These are phyloP conservation scores for Chiua sp. DNA, from an alignment of 1,284 basidiomycete species.

Conservation along the genomic window DNA sequence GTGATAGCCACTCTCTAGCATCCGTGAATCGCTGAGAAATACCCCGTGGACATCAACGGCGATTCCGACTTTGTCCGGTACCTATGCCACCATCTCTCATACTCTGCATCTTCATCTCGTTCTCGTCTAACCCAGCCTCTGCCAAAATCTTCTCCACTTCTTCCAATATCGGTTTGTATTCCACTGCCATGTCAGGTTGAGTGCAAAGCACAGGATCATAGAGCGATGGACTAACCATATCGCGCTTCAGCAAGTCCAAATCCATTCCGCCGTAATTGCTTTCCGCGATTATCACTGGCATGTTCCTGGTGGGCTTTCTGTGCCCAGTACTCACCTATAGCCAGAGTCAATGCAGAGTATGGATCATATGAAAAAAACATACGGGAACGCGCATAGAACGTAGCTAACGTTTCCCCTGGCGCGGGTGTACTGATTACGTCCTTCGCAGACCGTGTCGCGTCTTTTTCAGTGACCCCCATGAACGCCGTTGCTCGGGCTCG, in stretches of 20 bases:
- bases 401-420: conserved; percentile 87
- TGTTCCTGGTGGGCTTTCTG: conserved; percentile 62
- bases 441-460: conserved; percentile 66
- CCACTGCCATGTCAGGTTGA: conserved; percentile 41
- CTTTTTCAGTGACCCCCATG: conserved; percentile 73
- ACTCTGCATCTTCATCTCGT: conserved; percentile 61
- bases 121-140: conserved; percentile 88
- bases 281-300: conserved; percentile 73
- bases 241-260: conserved; percentile 75
- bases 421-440: conserved; percentile 84
- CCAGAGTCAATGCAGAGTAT: background rate
- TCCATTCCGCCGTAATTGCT: conserved; percentile 79
- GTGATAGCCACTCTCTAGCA: too few species aligned
- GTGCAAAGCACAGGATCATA: background rate
- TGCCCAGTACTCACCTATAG: conserved; percentile 80
- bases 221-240: conserved; percentile 53
- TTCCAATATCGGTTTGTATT: conserved; percentile 79
- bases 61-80: conserved; percentile 54
- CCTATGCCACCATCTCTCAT: conserved; percentile 39
- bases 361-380: conserved; percentile 30
- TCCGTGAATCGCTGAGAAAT: too few species aligned
- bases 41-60: conserved; percentile 49
- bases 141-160: conserved; percentile 87
- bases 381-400: conserved; percentile 86
- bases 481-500: conserved; percentile 70